Base-by-base conservation (phyloP, 2,329 filamentous ascomycete genomes). In the Colletotrichum somersetense region DNA sequence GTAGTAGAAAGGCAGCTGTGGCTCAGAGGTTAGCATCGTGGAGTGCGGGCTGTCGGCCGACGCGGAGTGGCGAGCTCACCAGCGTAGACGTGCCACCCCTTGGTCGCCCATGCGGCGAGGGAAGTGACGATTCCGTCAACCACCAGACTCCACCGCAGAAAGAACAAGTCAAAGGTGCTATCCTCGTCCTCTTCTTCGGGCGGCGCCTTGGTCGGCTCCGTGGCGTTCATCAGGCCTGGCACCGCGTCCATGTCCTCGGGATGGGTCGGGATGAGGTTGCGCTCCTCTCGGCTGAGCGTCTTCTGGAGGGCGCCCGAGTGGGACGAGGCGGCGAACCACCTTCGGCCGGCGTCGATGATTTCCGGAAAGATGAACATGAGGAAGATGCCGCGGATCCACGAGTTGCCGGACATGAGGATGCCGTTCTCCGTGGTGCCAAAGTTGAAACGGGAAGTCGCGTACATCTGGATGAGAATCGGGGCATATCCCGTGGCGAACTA, bases 71-170 rank as follows among this genome's bases (percentile, higher is more conserved):
- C 12, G 20, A 26, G 66, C 83, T 75, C 77, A 86, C 86, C 84
- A 0, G 92, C 79, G 76, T 92, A 93, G 58, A 93, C 89, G 75
- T 94, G 91, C 90, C 91, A 93, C 1, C 86, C 85, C 59, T 88
- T 72, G 0, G 86, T 89, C 0, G 91, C 89, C 73, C 93, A 91
- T 0, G 89, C 88, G 0, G 90, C 88, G 0, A 89, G 82, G 2
- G 88, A 88, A 0, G 92, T 94, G 30, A 94, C 81, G 0, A 88
- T 76, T 0, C 91, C 91, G 75, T 94, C 92, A 0, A 90, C 82
- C 0, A 93, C 79, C 3, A 93, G 82, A 72, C 89, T 92, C 83
- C 88, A 92, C 3, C 89, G 85, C 3, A 92, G 83, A 75, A 93
- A 93, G 46, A 90, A 84, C 1, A 94, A 83, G 72, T 94, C 92